These are phyloP conservation scores for Ascochyta koolunga DNA, from an alignment of 2,329 filamentous ascomycete species.

Conservation along the genomic window DNA sequence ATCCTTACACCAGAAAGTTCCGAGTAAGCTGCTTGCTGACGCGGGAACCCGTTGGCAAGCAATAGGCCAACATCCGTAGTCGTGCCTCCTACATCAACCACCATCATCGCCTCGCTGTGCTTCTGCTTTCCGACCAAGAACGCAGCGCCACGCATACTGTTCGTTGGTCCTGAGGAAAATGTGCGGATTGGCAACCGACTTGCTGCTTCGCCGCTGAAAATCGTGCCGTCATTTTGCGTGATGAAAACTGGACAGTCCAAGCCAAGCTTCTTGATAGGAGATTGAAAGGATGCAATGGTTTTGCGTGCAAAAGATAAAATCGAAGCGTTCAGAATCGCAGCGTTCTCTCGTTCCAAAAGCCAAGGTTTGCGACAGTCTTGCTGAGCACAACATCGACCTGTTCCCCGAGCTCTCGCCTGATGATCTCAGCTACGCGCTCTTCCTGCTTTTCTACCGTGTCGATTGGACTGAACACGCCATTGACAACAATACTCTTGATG, in stretches of 20 bases:
- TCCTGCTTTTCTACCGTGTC: slow-evolving; percentile 62
- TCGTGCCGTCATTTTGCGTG: slow-evolving; percentile 60
- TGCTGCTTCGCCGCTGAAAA: slow-evolving; percentile 55
- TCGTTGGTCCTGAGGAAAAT: slow-evolving; percentile 59
- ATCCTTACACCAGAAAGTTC: slow-evolving; percentile 67
- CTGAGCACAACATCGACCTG: slow-evolving; percentile 58
- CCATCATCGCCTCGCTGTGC: slow-evolving; percentile 59
- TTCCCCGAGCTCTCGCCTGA: slow-evolving; percentile 54
- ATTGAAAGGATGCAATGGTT: slow-evolving; percentile 54
- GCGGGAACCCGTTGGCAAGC: slow-evolving; percentile 66
- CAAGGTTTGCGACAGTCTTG: slow-evolving; percentile 58
- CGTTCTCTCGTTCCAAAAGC: slow-evolving; percentile 59
- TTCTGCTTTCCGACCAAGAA: slow-evolving; percentile 45
- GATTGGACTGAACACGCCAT: slow-evolving; percentile 64
- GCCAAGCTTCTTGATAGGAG: slow-evolving; percentile 53
- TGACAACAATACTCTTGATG: slow-evolving; percentile 58
- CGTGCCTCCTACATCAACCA: slow-evolving; percentile 71
- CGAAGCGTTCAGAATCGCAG: slow-evolving; percentile 58
- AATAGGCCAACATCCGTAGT: slow-evolving; percentile 69
- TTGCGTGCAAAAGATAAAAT: slow-evolving; percentile 55
- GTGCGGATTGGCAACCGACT: slow-evolving; percentile 58
- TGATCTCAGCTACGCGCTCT: slow-evolving; percentile 55
- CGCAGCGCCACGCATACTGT: slow-evolving; percentile 59
- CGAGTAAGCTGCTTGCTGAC: slow-evolving; percentile 67
- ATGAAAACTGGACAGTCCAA: slow-evolving; percentile 58